phyloP scores from a whole-genome alignment of 352 stramenopile species.

The Phytophthora syringae region DNA sequence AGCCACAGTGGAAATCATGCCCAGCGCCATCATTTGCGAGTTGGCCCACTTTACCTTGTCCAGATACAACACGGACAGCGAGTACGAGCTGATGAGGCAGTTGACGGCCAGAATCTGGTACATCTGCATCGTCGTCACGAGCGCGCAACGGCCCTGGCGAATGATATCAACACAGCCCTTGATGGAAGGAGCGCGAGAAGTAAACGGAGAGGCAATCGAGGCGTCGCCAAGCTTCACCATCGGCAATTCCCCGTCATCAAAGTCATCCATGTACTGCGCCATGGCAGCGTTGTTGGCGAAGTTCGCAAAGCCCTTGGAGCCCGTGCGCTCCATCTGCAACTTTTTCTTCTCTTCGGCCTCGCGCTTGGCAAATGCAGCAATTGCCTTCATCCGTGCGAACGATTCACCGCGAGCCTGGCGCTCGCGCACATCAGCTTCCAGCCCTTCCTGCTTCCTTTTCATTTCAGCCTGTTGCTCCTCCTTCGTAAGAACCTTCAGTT shows the following conservation, averaged over 20 bases:
- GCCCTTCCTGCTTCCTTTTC: slow-evolving; percentile 77
- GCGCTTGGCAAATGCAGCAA: slow-evolving; percentile 86
- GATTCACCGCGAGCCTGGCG: slow-evolving; percentile 85
- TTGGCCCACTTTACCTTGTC: slow-evolving; percentile 99
- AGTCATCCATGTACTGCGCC: slow-evolving; percentile 91
- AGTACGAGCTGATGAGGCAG: slow-evolving; percentile 98
- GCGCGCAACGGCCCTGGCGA: slow-evolving; percentile 97
- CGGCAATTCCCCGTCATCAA: slow-evolving; percentile 91
- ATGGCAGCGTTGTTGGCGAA: slow-evolving; percentile 90
- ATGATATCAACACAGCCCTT: slow-evolving; percentile 96
- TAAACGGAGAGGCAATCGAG: slow-evolving; percentile 99
- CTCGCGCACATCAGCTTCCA: slow-evolving; percentile 80
- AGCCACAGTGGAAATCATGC: slow-evolving; percentile 87
- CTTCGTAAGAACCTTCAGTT: slow-evolving; percentile 68
- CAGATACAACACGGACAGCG: slow-evolving; percentile 98
- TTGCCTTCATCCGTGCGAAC: slow-evolving; percentile 87
- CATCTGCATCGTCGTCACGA: slow-evolving; percentile 99
- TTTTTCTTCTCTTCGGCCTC: slow-evolving; percentile 79
- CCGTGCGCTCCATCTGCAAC: slow-evolving; percentile 69
- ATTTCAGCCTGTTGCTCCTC: slow-evolving; percentile 89
- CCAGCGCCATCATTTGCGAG: slow-evolving; percentile 93
- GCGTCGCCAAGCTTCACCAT: slow-evolving; percentile 99
- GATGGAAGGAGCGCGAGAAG: slow-evolving; percentile 93
- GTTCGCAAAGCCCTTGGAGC: slow-evolving; percentile 84
- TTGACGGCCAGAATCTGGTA: slow-evolving; percentile 99